Evolutionary conservation across 805 yeast genomes (phyloP).

Genomic region (Maudiozyma barnettii): DNA sequence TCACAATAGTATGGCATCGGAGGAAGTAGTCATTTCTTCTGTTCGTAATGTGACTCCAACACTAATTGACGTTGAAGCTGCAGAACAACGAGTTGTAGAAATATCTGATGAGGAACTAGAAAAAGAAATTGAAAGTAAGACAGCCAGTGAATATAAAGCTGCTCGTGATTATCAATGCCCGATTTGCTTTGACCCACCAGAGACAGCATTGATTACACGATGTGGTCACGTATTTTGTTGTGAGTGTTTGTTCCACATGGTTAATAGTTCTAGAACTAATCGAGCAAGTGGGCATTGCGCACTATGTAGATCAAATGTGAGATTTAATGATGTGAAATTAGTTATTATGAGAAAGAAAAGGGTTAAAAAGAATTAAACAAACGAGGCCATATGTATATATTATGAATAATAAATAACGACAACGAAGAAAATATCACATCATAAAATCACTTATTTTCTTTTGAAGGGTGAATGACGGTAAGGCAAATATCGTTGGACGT

Average conservation of each 20-base stretch:
- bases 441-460: too few relatives aligned
- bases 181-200: slow-evolving; percentile 47
- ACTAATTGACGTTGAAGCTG: slow-evolving; percentile 12
- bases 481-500: too few relatives aligned
- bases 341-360: slow-evolving; percentile 29
- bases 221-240: slow-evolving; percentile 54
- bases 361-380: slow-evolving; percentile 4
- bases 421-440: too few relatives aligned
- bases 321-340: slow-evolving; percentile 24
- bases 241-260: slow-evolving; percentile 42
- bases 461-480: too few relatives aligned
- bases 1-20: background rate
- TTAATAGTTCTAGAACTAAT: slow-evolving; percentile 36
- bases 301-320: slow-evolving; percentile 32
- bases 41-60: background rate
- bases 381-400: background rate
- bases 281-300: slow-evolving; percentile 34
- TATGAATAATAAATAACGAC: too few relatives aligned
- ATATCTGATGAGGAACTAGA: slow-evolving; percentile 31
- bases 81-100: slow-evolving; percentile 33
- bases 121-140: slow-evolving; percentile 9
- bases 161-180: slow-evolving; percentile 38
- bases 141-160: slow-evolving; percentile 19
- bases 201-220: slow-evolving; percentile 38
- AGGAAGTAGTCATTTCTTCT: background rate